Evolutionary conservation across 495 filamentous ascomycete genomes (phyloP), one percentile per base, ranked within the genome.

Genomic region (Antarctomyces pellizariae): DNA sequence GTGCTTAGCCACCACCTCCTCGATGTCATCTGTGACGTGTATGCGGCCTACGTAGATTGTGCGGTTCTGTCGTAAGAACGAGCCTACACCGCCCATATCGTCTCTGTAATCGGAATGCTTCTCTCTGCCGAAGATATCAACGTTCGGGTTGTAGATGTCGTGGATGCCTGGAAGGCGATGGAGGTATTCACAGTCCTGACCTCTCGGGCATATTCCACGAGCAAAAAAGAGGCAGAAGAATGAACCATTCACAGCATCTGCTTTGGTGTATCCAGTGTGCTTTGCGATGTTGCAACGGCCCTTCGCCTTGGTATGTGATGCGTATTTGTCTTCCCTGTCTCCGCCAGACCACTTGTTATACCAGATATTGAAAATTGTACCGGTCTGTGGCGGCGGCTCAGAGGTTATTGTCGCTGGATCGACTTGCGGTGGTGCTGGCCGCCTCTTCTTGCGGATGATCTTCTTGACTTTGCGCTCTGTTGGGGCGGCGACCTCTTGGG

Each of bases 151-250:
- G 49, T 74, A 91, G 16, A 83, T 55, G 46, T 93, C 86, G 39
- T 75, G 69, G 4, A 86, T 54, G 0, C 59, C 62, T 0, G 86
- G 89, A 3, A 91, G 57, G 1, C 86, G 64, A 46, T 99, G 89
- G 3, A 95, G 61, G 37, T 92, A 93, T 38, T 92, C 71, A 64
- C 89, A 99, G 37, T 93, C 80, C 17, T 74, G 59, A 6, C 89
- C 89, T 36, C 73, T 71, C 22, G 72, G 78, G 38, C 80, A 91
- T 18, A 84, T 46, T 2, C 79, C 79, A 7, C 67, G 51, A 4
- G 79, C 79, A 42, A 95, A 93, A 46, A 82, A 90, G 1, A 93
- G 56, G 42, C 86, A 97, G 47, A 95, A 93, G 49, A 75, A 92
- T 15, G 64, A 71, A 0, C 86, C 86, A 0, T 59, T 36, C 2